Percentiles rank a stretch among this genome's conserved stretches.
Conservation (phyloP, 306 rosid genomes). For the Fragaria vesca region DNA sequence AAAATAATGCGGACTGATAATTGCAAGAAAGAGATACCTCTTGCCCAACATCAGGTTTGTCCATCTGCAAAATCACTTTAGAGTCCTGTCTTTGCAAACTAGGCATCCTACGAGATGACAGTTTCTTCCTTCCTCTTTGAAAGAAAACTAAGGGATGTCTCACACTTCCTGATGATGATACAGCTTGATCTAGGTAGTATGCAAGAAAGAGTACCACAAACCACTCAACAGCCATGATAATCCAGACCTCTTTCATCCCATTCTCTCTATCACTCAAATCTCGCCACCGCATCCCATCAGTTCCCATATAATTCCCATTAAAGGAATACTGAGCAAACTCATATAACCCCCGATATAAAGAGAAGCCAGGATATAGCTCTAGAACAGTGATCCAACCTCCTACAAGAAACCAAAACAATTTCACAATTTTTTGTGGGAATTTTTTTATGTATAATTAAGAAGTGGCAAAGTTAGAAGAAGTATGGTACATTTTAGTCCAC, state of each 20-base stretch:
- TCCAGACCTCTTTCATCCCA: conserved; percentile 68
- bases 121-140: conserved; percentile 42
- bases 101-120: conserved; percentile 48
- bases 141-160: conserved; percentile 61
- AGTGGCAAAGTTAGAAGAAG: not conserved
- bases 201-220: conserved; percentile 58
- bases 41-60: conserved; percentile 74
- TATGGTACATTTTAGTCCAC: conserved; percentile 26
- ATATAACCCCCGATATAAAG: conserved; percentile 78
- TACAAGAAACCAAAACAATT: conserved; percentile 27
- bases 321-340: conserved; percentile 76
- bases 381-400: conserved; percentile 74
- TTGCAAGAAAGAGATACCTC: conserved; percentile 56
- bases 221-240: conserved; percentile 80
- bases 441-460: not conserved
- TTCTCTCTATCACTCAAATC: conserved; percentile 62
- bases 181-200: conserved; percentile 65
- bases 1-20: not conserved
- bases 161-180: conserved; percentile 57
- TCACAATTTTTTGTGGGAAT: not conserved
- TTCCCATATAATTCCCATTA: conserved; percentile 56
- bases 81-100: conserved; percentile 64
- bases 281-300: conserved; percentile 83
- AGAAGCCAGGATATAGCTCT: conserved; percentile 82
- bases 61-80: conserved; percentile 68